Evolutionary conservation across 768 basidiomycete species (phyloP), one percentile per base, ranked within the genome.

Genomic region (Daedalea quercina): DNA sequence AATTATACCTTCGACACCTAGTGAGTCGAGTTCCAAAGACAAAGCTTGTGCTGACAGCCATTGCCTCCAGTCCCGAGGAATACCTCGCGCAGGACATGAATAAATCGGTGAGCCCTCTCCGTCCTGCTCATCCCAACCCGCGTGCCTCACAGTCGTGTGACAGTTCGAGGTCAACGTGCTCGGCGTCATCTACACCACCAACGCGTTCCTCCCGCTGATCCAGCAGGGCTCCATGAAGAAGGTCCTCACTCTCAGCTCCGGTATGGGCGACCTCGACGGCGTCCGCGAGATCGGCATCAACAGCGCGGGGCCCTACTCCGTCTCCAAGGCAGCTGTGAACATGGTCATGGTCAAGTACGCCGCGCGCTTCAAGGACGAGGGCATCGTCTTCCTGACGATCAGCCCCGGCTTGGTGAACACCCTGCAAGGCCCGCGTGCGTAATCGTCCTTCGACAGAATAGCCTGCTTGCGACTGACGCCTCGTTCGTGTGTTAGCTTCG

Each of bases 191-290:
- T 61, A 64, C 55, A 66, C 70, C 11, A 69, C 63, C 53, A 69
- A 71, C 58, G 60, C 60, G 3, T 71, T 75, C 64, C 65, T 76
- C 7, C 73, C 74, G 11, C 63, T 75, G 20, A 60, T 76, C 37
- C 57, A 55, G 31, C 57, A 61, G 3, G 65, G 70, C 9, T 19
- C 59, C n/a, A 40, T 52, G 20, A 70, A 73, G 62, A 71, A 69
- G 52, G 68, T 74, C 42, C 56, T 73, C 55, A 59, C 65, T 1
- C 50, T 75, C 52, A 60, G 57, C 52, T 63, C 58, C 22, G 70
- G 66, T 34, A 28, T 68, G 15, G 70, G 55, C 13, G 69, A 69
- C 55, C 42, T 52, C 2, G 68, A 67, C 2, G 26, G 67, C 19
- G 62, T 58, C 2, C 41, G 68, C 19, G 9, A 12, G 4, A 11